A percentile compares a stretch with the other conserved stretches of the same genome.
Conservation (phyloP, 108 stramenopile species). For the Pseudonitzschia multiseries region DNA sequence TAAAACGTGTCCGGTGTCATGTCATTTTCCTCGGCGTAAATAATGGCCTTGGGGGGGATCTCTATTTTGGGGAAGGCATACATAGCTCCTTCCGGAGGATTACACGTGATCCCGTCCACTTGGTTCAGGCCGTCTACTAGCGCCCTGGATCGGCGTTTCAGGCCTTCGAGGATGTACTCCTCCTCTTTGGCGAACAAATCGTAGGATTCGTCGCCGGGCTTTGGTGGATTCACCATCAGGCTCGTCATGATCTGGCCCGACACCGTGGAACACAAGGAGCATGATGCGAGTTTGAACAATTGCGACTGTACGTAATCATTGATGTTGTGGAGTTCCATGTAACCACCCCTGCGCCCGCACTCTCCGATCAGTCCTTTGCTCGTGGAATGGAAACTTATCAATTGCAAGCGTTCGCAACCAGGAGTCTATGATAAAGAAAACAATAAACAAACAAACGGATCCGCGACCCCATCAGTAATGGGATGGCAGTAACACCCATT, state of each 20-base stretch:
- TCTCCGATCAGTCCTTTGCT: conserved; percentile 96
- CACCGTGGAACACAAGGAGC: conserved; percentile 84
- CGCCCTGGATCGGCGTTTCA: conserved; percentile 68
- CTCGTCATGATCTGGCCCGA: conserved; percentile 90
- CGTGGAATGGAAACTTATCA: conserved; percentile 93
- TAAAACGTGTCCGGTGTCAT: conserved; percentile 91
- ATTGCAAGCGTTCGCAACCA: conserved; percentile 62
- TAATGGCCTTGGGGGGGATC: conserved; percentile 80
- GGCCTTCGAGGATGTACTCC: conserved; percentile 61
- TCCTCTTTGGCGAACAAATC: conserved; percentile 60
- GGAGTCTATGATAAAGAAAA: conserved; percentile 15
- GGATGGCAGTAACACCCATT: no score
- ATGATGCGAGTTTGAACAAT: conserved; percentile 91
- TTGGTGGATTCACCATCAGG: conserved; percentile 91
- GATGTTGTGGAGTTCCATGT: conserved; percentile 88
- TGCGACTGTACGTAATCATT: conserved; percentile 79
- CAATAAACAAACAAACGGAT: no score
- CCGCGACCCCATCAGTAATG: no score
- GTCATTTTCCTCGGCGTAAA: conserved; percentile 65
- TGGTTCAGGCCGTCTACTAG: conserved; percentile 84
- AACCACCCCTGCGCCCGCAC: conserved; percentile 96
- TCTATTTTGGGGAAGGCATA: conserved; percentile 92
- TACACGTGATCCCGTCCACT: conserved; percentile 90
- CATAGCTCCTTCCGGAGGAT: conserved; percentile 93
- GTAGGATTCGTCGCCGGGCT: conserved; percentile 71